Evolutionary conservation across 352 stramenopile genomes (phyloP).

Genomic region (Phytophthora aleatoria): DNA sequence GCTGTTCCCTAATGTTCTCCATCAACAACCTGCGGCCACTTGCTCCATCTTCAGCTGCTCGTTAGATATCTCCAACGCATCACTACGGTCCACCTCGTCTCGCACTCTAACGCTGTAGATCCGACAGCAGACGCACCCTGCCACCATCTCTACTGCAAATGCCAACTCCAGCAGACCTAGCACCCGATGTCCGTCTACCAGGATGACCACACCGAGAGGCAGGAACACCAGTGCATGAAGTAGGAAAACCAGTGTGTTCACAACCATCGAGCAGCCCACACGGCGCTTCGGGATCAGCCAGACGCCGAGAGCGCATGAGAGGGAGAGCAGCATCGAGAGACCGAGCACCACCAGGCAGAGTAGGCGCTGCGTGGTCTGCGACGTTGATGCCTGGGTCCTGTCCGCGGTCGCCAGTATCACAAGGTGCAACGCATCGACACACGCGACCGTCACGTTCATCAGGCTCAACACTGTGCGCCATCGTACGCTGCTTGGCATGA

Average conservation of each 20-base stretch:
- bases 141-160: conserved; percentile 6
- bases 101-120: conserved; percentile 18
- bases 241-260: conserved; percentile 16
- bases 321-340: conserved; percentile 10
- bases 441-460: conserved; percentile 10
- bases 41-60: conserved; percentile 16
- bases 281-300: conserved; percentile 7
- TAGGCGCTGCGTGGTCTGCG: conserved; percentile 1
- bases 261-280: conserved; percentile 20
- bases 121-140: conserved; percentile 12
- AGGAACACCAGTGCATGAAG: conserved; percentile 3
- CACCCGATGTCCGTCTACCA: neutral
- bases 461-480: conserved; percentile 10
- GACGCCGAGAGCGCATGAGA: conserved; percentile 7
- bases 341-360: conserved; percentile 1
- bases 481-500: neutral
- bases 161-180: conserved; percentile 16
- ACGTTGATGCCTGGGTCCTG: neutral
- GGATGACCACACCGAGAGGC: neutral
- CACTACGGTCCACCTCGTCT: conserved; percentile 6
- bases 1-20: neutral
- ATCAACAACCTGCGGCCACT: conserved; percentile 4
- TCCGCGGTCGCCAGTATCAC: conserved; percentile 7
- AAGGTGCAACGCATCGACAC: conserved; percentile 7
- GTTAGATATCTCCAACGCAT: conserved; percentile 18